A percentile compares a stretch with the other conserved stretches of the same genome.
These are phyloP conservation scores for Calvatia gigantea DNA, from an alignment of 768 basidiomycete genomes.

Conservation along the genomic window DNA sequence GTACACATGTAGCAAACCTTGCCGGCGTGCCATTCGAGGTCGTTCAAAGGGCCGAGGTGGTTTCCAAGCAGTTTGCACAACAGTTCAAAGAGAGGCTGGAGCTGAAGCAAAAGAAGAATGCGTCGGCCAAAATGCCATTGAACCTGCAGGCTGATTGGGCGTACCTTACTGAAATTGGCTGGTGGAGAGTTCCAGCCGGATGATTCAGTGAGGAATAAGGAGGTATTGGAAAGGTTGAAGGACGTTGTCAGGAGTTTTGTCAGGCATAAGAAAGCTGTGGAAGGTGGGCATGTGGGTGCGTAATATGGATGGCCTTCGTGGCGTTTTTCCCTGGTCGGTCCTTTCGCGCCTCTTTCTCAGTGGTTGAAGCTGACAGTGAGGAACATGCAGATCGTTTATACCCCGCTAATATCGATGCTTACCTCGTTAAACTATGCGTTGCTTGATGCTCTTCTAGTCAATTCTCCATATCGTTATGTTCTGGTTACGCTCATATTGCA, in stretches of 20 bases:
- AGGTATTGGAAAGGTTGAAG: conserved; percentile 55
- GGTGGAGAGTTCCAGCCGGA: conserved; percentile 48
- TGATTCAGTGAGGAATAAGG: conserved; percentile 47
- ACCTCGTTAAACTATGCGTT: background rate
- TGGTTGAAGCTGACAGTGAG: no score
- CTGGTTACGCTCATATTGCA: background rate
- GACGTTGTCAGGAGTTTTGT: conserved; percentile 14
- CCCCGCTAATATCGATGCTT: background rate
- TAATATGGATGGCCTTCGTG: no score
- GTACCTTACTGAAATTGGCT: conserved; percentile 65
- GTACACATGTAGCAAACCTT: conserved; percentile 91
- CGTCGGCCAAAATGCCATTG: conserved; percentile 64
- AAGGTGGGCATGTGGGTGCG: background rate
- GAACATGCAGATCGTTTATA: background rate
- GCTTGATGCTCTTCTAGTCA: background rate
- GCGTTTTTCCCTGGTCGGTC: no score
- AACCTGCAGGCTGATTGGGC: conserved; percentile 88
- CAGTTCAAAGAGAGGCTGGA: conserved; percentile 83
- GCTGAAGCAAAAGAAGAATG: conserved; percentile 51
- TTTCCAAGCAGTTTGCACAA: conserved; percentile 83
- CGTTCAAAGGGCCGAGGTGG: conserved; percentile 82
- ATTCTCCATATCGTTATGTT: background rate
- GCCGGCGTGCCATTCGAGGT: conserved; percentile 88
- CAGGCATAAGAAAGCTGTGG: conserved; percentile 1
- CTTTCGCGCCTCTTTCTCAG: background rate